Evolutionary conservation across 208 protist species (phyloP), one percentile per base, ranked within the genome.

Genomic region (Trypanosomatidae sp.): DNA sequence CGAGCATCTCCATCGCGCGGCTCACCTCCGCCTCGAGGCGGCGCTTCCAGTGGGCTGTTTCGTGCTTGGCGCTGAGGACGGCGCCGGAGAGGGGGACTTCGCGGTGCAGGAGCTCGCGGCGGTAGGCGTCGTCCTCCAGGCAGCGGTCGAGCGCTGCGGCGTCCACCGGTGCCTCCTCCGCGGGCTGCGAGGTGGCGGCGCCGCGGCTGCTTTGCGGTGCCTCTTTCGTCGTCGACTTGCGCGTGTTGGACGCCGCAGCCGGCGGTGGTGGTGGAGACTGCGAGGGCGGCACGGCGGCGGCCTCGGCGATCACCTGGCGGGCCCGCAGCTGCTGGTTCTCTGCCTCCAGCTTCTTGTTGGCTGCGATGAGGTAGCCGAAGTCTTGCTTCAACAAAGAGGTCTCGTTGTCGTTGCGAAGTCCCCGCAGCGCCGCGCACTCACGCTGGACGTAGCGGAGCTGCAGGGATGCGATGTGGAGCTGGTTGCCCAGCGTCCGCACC

Each of bases 281-380:
- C n/a, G n/a, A n/a, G n/a, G n/a, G n/a, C n/a, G n/a, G n/a, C n/a
- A n/a, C n/a, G n/a, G n/a, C n/a, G n/a, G n/a, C n/a, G n/a, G n/a
- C n/a, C n/a, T n/a, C n/a, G n/a, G n/a, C n/a, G n/a, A n/a, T n/a
- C n/a, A n/a, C n/a, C n/a, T n/a, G n/a, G n/a, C n/a, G n/a, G n/a
- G n/a, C n/a, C 33, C 86, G 85, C 30, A 95, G 69, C 28, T 72
- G 65, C 13, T 47, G 41, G 52, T 93, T 93, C 52, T 94, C 89
- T 30, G 81, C 66, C 64, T 96, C 89, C 17, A 96, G 80, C 33
- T 65, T 67, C 73, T 90, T 92, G 80, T 94, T 96, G 13, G 86
- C 87, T 66, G 89, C 76, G 19, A 96, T 88, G 13, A 93, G 79
- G 39, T 85, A 77, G 4, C 74, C 71, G 43, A 96, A 74, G 67